Evolutionary conservation across 2,329 filamentous ascomycete genomes (phyloP).

Genomic region (Arthrinium phaeospermum): DNA sequence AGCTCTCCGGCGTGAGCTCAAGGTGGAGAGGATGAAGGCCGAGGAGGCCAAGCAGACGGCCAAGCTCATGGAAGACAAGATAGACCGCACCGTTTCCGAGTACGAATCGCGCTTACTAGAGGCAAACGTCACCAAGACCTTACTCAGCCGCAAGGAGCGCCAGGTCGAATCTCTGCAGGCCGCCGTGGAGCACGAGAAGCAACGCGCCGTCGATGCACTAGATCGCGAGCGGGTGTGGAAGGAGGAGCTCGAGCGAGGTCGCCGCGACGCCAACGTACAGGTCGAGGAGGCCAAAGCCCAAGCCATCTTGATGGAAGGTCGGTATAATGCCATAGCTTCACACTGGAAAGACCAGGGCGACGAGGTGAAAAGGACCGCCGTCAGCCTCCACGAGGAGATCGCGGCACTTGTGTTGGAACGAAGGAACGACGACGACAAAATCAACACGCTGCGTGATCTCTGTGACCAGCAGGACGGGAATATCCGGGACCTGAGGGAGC

Average conservation of each 20-base stretch:
- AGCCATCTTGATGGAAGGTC: slow-evolving; percentile 71
- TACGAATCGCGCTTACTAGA: slow-evolving; percentile 74
- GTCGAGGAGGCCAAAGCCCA: slow-evolving; percentile 70
- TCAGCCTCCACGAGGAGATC: slow-evolving; percentile 59
- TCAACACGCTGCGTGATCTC: slow-evolving; percentile 68
- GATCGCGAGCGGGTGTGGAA: slow-evolving; percentile 66
- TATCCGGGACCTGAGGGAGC: slow-evolving; percentile 62
- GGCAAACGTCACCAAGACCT: slow-evolving; percentile 72
- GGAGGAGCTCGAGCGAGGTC: slow-evolving; percentile 67
- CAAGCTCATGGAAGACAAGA: slow-evolving; percentile 72
- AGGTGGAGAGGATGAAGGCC: slow-evolving; percentile 67
- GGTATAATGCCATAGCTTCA: slow-evolving; percentile 69
- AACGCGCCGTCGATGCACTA: slow-evolving; percentile 63
- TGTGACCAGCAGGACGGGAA: slow-evolving; percentile 77
- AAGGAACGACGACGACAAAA: slow-evolving; percentile 65
- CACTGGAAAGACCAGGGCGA: slow-evolving; percentile 72
- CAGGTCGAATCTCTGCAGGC: slow-evolving; percentile 73
- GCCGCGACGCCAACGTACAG: slow-evolving; percentile 63
- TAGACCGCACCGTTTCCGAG: slow-evolving; percentile 70
- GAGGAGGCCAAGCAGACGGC: slow-evolving; percentile 75
- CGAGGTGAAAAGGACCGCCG: slow-evolving; percentile 60
- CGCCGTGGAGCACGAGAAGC: slow-evolving; percentile 68
- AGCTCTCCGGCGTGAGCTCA: slow-evolving; percentile 73
- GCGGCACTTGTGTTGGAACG: slow-evolving; percentile 60
- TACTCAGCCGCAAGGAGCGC: slow-evolving; percentile 74